Conservation (phyloP, 83 land plant genomes). For the Larix sibirica region DNA sequence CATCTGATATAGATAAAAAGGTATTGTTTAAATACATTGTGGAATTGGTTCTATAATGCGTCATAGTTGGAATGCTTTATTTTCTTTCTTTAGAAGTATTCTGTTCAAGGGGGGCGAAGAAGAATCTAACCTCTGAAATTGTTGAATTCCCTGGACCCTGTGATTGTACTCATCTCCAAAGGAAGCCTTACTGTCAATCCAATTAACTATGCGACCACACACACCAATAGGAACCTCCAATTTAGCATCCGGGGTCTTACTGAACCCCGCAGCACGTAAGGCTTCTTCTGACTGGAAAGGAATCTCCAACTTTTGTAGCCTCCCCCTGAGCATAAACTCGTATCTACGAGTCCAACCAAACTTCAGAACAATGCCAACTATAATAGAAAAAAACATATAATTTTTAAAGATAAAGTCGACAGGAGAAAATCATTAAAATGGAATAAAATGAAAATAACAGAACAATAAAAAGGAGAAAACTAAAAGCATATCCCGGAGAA, state of each 20-base stretch:
- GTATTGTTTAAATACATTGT: too few species aligned
- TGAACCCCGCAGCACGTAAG: slow-evolving; percentile 49
- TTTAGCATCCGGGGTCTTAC: slow-evolving; percentile 59
- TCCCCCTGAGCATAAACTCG: slow-evolving; percentile 33
- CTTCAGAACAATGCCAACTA: not conserved
- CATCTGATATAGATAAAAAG: too few species aligned
- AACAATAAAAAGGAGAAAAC: not conserved
- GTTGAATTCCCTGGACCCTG: slow-evolving; percentile 37
- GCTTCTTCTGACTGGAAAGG: slow-evolving; percentile 42
- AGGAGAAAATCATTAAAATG: not conserved
- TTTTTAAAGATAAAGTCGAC: not conserved
- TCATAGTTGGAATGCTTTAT: too few species aligned
- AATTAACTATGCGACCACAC: slow-evolving; percentile 42
- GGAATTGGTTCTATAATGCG: too few species aligned
- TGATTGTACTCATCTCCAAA: slow-evolving; percentile 47
- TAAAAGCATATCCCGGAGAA: not conserved
- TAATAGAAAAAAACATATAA: not conserved
- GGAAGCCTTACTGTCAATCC: slow-evolving; percentile 63
- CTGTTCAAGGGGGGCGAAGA: not conserved
- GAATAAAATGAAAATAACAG: not conserved
- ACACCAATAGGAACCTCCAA: slow-evolving; percentile 55
- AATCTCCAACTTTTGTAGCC: slow-evolving; percentile 33
- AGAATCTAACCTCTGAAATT: slow-evolving; percentile 44
- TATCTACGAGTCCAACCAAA: slow-evolving; percentile 24
- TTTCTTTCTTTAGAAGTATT: too few species aligned